Evolutionary conservation across 2,329 filamentous ascomycete genomes (phyloP), one percentile per base, ranked within the genome.

Genomic region (Talaromyces sp.): DNA sequence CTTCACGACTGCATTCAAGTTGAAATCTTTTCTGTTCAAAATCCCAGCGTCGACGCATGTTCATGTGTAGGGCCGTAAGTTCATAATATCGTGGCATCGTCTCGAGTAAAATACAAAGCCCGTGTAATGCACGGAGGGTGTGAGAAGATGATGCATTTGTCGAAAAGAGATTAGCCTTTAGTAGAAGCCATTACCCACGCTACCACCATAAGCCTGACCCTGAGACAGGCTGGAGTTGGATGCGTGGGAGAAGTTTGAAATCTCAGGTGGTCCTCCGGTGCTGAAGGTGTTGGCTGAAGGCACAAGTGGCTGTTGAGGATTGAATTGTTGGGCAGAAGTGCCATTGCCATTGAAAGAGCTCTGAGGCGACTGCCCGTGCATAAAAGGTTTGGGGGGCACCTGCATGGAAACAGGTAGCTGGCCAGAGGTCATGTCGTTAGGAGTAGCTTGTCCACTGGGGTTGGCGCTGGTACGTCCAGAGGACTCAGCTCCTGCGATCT

Each of bases 401-500:
- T 72, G 66, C 65, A 73, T 59, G 50, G 69, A 69, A 57, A 71
- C 73, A 59, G 72, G 73, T 63, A 72, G 66, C 68, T 73, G 78
- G 37, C 72, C 64, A 48, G 73, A 73, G 21, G 71, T 72, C 67
- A 75, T 70, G 35, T 79, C 74, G 58, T 77, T 79, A 3, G 77
- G 73, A 16, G 77, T 76, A 4, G 71, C 70, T 56, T 76, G 73
- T 16, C 75, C 76, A 62, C 70, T 78, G 18, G 73, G 75, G 52
- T 72, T 70, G 57, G 73, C 74, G 63, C 74, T 77, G 58, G 72
- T 72, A 56, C 78, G 76, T 23, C 72, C 71, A 50, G 71, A 72
- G 44, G 73, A 74, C 62, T 87, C 84, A 52, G 80, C 78, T 59
- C 84, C 83, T 70, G 82, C 78, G 63, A 99, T 90, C 83, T 98